phyloP scores from a whole-genome alignment of 352 stramenopile genomes.

The Phytophthora pisi region DNA sequence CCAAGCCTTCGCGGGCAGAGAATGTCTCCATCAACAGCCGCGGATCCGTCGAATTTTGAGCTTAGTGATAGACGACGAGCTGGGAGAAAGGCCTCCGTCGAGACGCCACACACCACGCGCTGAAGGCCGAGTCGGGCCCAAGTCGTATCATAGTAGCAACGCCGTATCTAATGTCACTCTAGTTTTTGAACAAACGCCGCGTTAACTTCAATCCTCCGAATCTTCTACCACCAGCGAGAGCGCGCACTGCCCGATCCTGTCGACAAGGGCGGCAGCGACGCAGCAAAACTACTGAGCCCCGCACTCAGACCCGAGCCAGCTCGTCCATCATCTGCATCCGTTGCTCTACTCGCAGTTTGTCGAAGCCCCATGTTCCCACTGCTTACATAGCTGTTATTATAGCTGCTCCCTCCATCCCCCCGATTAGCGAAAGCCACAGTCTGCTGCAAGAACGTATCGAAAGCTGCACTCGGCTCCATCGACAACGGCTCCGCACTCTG shows the following conservation, averaged over 20 bases:
- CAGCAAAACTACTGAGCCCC: constrained; percentile 15
- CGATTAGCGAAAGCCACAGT: constrained; percentile 63
- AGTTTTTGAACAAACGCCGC: constrained; percentile 24
- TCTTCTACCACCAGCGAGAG: constrained; percentile 44
- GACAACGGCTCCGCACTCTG: constrained; percentile 64
- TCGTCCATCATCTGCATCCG: constrained; percentile 22
- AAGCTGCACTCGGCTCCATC: constrained; percentile 54
- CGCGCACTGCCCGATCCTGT: constrained; percentile 27
- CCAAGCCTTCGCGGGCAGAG: constrained; percentile 17
- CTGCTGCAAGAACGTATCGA: constrained; percentile 71
- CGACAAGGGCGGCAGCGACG: constrained; percentile 28
- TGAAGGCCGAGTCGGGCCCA: constrained; percentile 14
- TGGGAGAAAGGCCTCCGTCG: not conserved
- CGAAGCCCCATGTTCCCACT: constrained; percentile 44
- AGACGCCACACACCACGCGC: constrained; percentile 4
- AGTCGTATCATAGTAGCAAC: constrained; percentile 35
- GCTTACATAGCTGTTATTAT: constrained; percentile 14
- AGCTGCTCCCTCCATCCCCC: constrained; percentile 19
- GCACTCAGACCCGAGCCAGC: constrained; percentile 9
- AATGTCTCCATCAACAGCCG: constrained; percentile 35
- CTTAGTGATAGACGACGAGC: constrained; percentile 8
- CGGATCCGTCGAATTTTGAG: constrained; percentile 70
- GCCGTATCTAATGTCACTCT: constrained; percentile 43
- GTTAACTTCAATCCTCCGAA: not conserved
- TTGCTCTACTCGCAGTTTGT: constrained; percentile 50